A percentile compares a stretch with the other conserved stretches of the same genome.
These are phyloP conservation scores for Vickermania ingenoplastis DNA, from an alignment of 208 protist genomes.

Conservation along the genomic window DNA sequence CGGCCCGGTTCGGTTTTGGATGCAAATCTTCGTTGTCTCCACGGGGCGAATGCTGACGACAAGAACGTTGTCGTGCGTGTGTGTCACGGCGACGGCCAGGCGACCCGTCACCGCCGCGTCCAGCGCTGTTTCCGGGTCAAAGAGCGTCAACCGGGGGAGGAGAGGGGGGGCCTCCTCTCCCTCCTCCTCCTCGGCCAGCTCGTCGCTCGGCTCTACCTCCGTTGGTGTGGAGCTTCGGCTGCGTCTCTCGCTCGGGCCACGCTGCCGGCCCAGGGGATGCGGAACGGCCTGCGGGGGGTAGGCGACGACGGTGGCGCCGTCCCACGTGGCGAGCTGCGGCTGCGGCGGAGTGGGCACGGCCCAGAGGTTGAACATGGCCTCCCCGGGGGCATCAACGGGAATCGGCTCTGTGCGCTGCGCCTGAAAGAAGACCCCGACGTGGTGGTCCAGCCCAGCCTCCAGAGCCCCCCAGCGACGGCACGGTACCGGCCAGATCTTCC, in stretches of 20 bases:
- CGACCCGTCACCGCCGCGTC: constrained; percentile 65
- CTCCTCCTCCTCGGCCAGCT: constrained; percentile 13
- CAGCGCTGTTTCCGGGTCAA: background rate
- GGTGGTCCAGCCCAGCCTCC: constrained; percentile 18
- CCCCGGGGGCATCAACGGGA: constrained; percentile 44
- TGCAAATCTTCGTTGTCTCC: constrained; percentile 40
- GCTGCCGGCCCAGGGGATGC: constrained; percentile 3
- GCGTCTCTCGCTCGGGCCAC: too few relatives aligned
- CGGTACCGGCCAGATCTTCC: constrained; percentile 46
- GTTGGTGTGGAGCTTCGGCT: too few relatives aligned
- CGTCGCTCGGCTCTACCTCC: constrained; percentile 12
- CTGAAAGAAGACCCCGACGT: constrained; percentile 48
- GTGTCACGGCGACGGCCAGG: constrained; percentile 46
- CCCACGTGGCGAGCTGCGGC: constrained; percentile 23
- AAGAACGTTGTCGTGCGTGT: constrained; percentile 43
- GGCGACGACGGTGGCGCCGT: constrained; percentile 24
- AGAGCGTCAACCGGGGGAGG: background rate
- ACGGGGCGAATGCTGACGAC: constrained; percentile 36
- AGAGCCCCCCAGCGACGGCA: constrained; percentile 18
- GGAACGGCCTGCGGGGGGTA: constrained; percentile 11
- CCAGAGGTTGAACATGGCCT: constrained; percentile 71
- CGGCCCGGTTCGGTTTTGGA: constrained; percentile 55
- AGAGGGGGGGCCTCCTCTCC: too few relatives aligned
- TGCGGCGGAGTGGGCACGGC: constrained; percentile 26
- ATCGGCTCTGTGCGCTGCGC: constrained; percentile 45